Percentiles rank a stretch among this genome's conserved stretches.
phyloP scores from a whole-genome alignment of 2,329 filamentous ascomycete genomes.

The Phaeosphaeriaceae sp. region DNA sequence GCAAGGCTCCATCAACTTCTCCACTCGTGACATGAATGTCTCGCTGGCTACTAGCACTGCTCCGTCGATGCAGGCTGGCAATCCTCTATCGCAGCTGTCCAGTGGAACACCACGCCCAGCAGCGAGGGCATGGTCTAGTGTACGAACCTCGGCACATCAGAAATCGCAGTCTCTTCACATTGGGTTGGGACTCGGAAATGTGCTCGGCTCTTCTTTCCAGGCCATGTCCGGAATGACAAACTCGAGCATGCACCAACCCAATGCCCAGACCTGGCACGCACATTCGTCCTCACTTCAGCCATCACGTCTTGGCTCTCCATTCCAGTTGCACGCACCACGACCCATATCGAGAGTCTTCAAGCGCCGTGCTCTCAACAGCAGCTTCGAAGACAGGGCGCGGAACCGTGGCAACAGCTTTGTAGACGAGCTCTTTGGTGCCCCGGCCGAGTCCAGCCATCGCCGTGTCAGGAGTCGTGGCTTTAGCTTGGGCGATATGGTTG shows the following conservation, averaged over 20 bases:
- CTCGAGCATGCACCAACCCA: constrained; percentile 32
- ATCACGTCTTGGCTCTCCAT: constrained; percentile 57
- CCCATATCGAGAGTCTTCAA: constrained; percentile 62
- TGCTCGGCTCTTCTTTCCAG: constrained; percentile 54
- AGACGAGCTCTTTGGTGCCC: constrained; percentile 54
- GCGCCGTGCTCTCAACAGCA: constrained; percentile 63
- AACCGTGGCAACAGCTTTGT: constrained; percentile 50
- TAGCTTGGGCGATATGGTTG: constrained; percentile 63
- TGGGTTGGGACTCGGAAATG: constrained; percentile 50
- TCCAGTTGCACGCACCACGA: constrained; percentile 60
- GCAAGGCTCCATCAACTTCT: constrained; percentile 44
- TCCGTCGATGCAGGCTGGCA: constrained; percentile 58
- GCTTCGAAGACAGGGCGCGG: constrained; percentile 56
- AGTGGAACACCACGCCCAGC: constrained; percentile 43
- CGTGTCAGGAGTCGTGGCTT: constrained; percentile 67
- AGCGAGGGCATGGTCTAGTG: constrained; percentile 51
- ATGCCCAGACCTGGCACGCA: constrained; percentile 44
- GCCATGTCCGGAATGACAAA: constrained; percentile 38
- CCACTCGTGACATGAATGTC: constrained; percentile 58
- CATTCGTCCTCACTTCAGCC: constrained; percentile 28
- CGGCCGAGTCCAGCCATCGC: constrained; percentile 59
- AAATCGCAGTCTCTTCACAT: constrained; percentile 59
- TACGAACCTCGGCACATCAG: constrained; percentile 57
- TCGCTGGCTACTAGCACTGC: constrained; percentile 60
- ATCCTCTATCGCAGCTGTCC: constrained; percentile 55